Base-by-base conservation (phyloP, 805 yeast species). In the Nakazawaea wickerhamii region DNA sequence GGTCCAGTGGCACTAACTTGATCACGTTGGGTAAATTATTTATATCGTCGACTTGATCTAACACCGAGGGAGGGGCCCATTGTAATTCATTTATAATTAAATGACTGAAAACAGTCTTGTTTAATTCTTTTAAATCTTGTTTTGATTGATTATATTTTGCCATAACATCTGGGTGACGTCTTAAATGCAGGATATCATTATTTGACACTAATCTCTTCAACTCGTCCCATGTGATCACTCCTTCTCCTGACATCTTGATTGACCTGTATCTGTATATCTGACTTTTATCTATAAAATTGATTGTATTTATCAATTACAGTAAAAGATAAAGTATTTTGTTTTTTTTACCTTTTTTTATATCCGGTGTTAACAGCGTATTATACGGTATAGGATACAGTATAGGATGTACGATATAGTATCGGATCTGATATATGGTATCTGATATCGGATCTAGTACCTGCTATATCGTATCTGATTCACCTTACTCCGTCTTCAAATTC, bases 101-200 rank as follows among this genome's bases (percentile, higher is more conserved):
- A 50, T 69, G 71, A 34, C 76, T 70, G 43, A 70, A 70, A 18
- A 81, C 65, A 11, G 73, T 63, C 2, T 68, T 54, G 9, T 65
- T 57, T 4, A 59, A 41, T 0, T 49, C 47, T 21, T 53, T 51
- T 17, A 81, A 58, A 9, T 54, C 43, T 9, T 53, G 50, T 51
- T 79, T 79, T 54, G 75, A 79, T 6, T 50, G 52, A 9, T 59
- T 55, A 51, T 83, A 82, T 40, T 54, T 53, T 3, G 60, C 58
- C n/a, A 75, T 64, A 26, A 63, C 67, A 20, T 53, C 61, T 11
- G 59, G 56, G 4, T 77, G 68, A 48, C 90, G 63, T 36, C 75
- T 74, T 40, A 81, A 62, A 20, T 55, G 52, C 28, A 71, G 72
- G 31, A 80, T 62, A 33, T 67, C 59, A 43, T 75, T 75, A 5